Evolutionary conservation across 768 basidiomycete genomes (phyloP).

Genomic region (Termitomyces sp.): DNA sequence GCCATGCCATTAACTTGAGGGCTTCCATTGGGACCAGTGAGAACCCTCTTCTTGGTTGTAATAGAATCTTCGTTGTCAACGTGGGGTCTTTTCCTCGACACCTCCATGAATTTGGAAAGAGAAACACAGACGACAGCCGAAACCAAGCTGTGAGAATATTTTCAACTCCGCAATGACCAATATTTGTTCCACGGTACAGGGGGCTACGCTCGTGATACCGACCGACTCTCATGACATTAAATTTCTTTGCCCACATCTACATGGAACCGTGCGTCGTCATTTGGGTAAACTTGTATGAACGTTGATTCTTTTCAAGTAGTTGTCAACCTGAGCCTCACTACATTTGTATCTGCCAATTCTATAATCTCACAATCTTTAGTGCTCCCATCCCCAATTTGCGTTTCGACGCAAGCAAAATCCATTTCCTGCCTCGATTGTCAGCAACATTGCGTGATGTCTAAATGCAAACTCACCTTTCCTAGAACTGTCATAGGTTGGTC

Average conservation of each 20-base stretch:
- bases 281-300: not conserved
- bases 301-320: not conserved
- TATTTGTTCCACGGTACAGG: constrained; percentile 4
- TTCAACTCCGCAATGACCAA: constrained; percentile 30
- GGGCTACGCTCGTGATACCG: too few relatives aligned
- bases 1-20: constrained; percentile 47
- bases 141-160: constrained; percentile 19
- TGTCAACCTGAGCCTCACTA: constrained; percentile 29
- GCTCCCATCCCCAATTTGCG: constrained; percentile 82
- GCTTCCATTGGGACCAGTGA: constrained; percentile 44
- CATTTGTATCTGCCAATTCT: constrained; percentile 30
- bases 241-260: not conserved
- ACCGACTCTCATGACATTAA: not conserved
- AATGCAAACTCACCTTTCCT: constrained; percentile 44
- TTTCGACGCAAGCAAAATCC: constrained; percentile 88
- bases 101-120: constrained; percentile 33
- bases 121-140: constrained; percentile 11
- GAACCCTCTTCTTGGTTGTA: constrained; percentile 50
- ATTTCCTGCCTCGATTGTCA: constrained; percentile 39
- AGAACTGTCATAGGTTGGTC: constrained; percentile 92
- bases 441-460: not conserved
- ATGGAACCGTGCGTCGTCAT: not conserved
- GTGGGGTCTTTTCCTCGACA: constrained; percentile 54
- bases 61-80: constrained; percentile 43
- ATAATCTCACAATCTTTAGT: constrained; percentile 83